Evolutionary conservation across 352 stramenopile species (phyloP), one percentile per base, ranked within the genome.

Genomic region (Phytophthora cactorum): DNA sequence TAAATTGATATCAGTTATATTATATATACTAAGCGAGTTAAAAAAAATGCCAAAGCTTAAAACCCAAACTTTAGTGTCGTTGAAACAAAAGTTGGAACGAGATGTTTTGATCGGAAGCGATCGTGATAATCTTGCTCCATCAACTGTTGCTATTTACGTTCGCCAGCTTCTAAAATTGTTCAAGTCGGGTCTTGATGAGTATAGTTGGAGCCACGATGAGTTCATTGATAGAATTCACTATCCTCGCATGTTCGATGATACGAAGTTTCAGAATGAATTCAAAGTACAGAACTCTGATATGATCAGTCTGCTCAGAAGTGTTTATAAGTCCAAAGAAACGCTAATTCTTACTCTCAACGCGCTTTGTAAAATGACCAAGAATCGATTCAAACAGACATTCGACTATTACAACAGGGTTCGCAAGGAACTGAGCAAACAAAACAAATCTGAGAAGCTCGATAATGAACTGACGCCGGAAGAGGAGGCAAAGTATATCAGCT

Each of bases 401-500:
- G 44, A n/a, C 25, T 50, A 50, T 29, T 50, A 50, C 12, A 50
- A 50, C 25, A 15, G 9, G 17, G 27, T 50, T 29, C 14, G 43
- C 22, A 50, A 50, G 17, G n/a, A 29, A 29, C 12, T 28, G 9
- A 50, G 43, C 27, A 25, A 50, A 10, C 43, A 50, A 50, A 50
- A 50, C 43, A 50, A 50, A 28, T n/a, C 43, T 27, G n/a, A n/a
- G 25, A 50, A 50, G 17, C 17, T 28, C 3, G 43, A 50, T 28
- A 28, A 50, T n/a, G n/a, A n/a, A n/a, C n/a, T n/a, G n/a, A n/a
- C n/a, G n/a, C n/a, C n/a, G n/a, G n/a, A n/a, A n/a, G n/a, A 50
- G 27, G 43, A 50, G n/a, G 27, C 22, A 15, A 50, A 50, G 17
- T 50, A 50, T 50, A 50, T 50, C 43, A 50, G 43, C 12, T 50